Base-by-base conservation (phyloP, 441 rosid species). In the Cnidoscolus chayamansa region DNA sequence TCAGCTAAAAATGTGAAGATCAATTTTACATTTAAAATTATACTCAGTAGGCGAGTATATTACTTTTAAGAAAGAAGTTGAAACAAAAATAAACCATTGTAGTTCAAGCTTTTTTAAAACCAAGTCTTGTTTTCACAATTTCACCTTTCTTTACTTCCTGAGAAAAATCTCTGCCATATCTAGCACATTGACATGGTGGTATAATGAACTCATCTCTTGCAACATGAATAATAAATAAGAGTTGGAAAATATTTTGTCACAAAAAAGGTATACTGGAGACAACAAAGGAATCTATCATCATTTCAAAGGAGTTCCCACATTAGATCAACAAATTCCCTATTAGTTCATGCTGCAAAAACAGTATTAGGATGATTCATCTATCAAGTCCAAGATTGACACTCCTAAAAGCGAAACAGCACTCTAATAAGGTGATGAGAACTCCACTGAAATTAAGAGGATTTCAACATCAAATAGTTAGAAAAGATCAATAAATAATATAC, bases 1-100 rank as follows among this genome's bases (percentile, higher is more conserved):
- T 57, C 30, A 32, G 61, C 61, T 57, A 57, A n/a, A 43, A 53
- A n/a, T 32, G 16, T 31, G 47, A 68, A n/a, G 17, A 35, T 68
- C 63, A 55, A 35, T 3, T 37, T 37, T 16, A 6, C 3, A 30
- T 49, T 11, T 65, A 49, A 20, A 25, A 65, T 12, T 48, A 48
- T 49, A 48, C 13, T 57, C 12, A 10, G 40, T 7, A 45, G 1
- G 7, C 57, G 30, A 30, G 68, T 47, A 45, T 45, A 47, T 25
- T 43, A 8, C 4, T 8, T 67, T 16, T 1, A 10, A 15, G 32
- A 45, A 51, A 35, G 47, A 31, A 12, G 57, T 51, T 49, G 20
- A 49, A 50, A 17, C 25, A 31, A 25, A 25, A 25, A 4, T 35
- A 35, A 35, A 35, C 40, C 40, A 35, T 35, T 35, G 16, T 35